phyloP scores from a whole-genome alignment of 2,329 filamentous ascomycete genomes.

The Epichloe typhina region DNA sequence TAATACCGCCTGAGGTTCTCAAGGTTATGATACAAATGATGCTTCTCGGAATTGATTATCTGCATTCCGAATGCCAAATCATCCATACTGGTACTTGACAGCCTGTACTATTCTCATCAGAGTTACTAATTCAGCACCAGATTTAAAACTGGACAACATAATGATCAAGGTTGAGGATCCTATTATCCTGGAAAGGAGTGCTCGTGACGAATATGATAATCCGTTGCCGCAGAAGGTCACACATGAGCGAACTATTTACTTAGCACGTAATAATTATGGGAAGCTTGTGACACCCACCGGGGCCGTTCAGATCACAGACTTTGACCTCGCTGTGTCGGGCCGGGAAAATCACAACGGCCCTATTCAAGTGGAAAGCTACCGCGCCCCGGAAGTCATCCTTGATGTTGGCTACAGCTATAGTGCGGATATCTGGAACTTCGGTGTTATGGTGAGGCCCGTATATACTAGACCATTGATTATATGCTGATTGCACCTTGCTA shows the following conservation, averaged over 20 bases:
- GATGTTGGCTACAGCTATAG: conserved; percentile 10
- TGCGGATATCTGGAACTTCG: conserved; percentile 13
- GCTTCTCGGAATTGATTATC: conserved; percentile 12
- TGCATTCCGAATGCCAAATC: conserved; percentile 11
- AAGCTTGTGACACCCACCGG: conserved; percentile 8
- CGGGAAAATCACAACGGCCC: conserved; percentile 3
- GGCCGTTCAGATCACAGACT: conserved; percentile 8
- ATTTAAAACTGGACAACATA: conserved; percentile 13
- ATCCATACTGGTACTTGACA: conserved; percentile 11
- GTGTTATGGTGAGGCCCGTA: conserved; percentile 9
- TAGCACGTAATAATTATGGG: conserved; percentile 13
- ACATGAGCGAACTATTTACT: conserved; percentile 9
- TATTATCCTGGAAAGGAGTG: conserved; percentile 8
- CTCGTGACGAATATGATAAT: conserved; percentile 9
- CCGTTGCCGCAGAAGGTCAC: conserved; percentile 11
- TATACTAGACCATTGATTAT: too few species aligned
- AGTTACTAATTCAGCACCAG: background rate
- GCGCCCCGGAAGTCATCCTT: conserved; percentile 13
- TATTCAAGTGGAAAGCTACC: conserved; percentile 9
- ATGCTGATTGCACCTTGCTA: too few species aligned
- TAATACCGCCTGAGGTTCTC: conserved; percentile 10
- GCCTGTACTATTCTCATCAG: background rate
- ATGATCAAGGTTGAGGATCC: conserved; percentile 11
- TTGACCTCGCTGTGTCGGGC: conserved; percentile 8
- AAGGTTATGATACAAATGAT: conserved; percentile 13